These are phyloP conservation scores for Mycena rebaudengoi DNA, from an alignment of 768 basidiomycete species.

Conservation along the genomic window DNA sequence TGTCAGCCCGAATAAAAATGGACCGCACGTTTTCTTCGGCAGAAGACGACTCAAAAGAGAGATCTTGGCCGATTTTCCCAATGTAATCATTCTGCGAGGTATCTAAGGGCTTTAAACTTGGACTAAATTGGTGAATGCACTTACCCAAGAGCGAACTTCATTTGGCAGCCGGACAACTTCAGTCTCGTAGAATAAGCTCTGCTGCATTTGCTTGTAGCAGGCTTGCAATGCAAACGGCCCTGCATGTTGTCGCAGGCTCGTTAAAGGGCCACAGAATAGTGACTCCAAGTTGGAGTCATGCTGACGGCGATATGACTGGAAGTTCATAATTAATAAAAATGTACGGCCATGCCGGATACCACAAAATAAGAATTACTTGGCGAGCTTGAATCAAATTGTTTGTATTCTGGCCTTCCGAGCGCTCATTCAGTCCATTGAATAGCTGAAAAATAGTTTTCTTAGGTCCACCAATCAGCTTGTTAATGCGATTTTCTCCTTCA, in stretches of 20 bases:
- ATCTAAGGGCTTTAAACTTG: neutral
- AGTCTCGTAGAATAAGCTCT: neutral
- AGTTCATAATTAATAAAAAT: neutral
- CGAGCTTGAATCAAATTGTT: neutral
- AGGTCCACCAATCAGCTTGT: too few relatives aligned
- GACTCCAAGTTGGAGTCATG: conserved; percentile 2
- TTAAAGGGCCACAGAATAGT: neutral
- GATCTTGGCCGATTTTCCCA: neutral
- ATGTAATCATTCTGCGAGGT: neutral
- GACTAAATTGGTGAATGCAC: neutral
- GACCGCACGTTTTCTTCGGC: neutral
- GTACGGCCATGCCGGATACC: too few relatives aligned
- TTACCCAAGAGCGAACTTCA: neutral
- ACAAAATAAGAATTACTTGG: neutral
- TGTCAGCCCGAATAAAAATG: neutral
- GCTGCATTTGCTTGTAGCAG: neutral
- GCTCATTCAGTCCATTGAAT: neutral
- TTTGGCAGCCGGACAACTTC: neutral
- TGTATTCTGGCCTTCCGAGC: neutral
- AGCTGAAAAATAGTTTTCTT: too few relatives aligned
- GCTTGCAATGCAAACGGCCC: neutral
- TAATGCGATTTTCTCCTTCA: too few relatives aligned
- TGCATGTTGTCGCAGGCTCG: neutral
- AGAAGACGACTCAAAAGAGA: neutral
- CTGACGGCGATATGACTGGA: neutral